Percentiles rank a stretch among this genome's conserved stretches.
phyloP scores from a whole-genome alignment of 139 green algal genomes.

The Pleodorina starrii region DNA sequence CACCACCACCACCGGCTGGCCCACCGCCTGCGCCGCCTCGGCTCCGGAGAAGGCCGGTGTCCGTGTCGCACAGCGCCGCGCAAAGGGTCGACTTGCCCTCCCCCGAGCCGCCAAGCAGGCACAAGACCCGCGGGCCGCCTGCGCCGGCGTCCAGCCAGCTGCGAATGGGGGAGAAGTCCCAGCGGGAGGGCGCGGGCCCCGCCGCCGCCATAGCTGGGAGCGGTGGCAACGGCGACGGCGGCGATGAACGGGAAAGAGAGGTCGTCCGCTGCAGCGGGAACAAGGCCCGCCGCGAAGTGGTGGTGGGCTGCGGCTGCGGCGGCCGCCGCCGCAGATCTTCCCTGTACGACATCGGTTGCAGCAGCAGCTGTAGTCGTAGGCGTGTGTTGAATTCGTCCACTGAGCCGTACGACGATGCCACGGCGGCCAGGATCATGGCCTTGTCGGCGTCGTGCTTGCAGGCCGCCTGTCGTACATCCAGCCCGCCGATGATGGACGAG shows the following conservation, averaged over 20 bases:
- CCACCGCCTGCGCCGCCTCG: neutral
- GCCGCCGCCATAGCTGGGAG: neutral
- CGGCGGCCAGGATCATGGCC: slow-evolving; percentile 22
- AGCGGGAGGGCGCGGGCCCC: neutral
- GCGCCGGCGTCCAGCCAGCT: slow-evolving; percentile 23
- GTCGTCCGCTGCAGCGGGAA: no score
- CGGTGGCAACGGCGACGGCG: neutral
- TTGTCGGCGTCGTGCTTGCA: slow-evolving; percentile 27
- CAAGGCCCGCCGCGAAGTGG: neutral
- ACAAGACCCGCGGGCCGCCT: slow-evolving; percentile 19
- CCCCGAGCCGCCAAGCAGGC: slow-evolving; percentile 40
- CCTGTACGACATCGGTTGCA: slow-evolving; percentile 49
- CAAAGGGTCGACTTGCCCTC: slow-evolving; percentile 53
- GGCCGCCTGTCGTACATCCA: slow-evolving; percentile 15
- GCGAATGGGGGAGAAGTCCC: neutral
- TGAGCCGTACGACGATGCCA: neutral
- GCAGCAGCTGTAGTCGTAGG: slow-evolving; percentile 47
- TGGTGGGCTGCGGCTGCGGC: neutral
- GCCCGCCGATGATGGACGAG: neutral
- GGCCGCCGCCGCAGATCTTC: slow-evolving; percentile 16
- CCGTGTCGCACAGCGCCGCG: slow-evolving; percentile 16
- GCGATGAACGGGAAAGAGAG: no score
- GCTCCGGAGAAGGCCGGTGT: neutral
- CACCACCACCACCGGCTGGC: no score
- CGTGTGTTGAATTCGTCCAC: slow-evolving; percentile 21